Evolutionary conservation across 2,329 filamentous ascomycete species (phyloP), one percentile per base, ranked within the genome.

Genomic region (Colletotrichum filicis): DNA sequence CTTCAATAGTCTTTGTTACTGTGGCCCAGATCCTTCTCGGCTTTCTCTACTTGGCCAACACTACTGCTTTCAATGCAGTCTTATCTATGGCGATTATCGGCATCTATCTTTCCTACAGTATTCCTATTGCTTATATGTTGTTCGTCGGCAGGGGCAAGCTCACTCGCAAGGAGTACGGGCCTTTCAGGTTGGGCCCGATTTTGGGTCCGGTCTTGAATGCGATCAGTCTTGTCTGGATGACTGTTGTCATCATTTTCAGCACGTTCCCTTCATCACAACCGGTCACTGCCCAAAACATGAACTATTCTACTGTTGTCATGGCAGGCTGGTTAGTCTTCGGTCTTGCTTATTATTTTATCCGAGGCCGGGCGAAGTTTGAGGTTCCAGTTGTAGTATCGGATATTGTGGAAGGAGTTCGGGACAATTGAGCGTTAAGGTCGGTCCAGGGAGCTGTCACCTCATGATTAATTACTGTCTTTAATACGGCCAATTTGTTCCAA

Each of bases 251-350:
- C 28, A 73, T 87, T 1, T 85, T 87, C 52, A 85, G 85, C 75
- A 85, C 80, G 0, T 86, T 88, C 49, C 86, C 85, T 0, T 79
- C 79, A 0, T 68, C 76, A 0, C 78, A 83, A 74, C 86, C 85
- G 0, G 82, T 85, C 0, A 83, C 82, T 0, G 66, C 80, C 0
- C 78, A 83, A 35, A 85, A 82, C 9, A 87, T 87, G 84, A 88
- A 87, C 35, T 87, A 87, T 73, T 80, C 81, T 0, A 80, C 80
- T n/a, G 83, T 85, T 0, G 84, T 87, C 0, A 76, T 86, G 75
- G 79, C 79, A 2, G 84, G 80, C 0, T 86, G 83, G 83, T 60
- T 82, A 2, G 32, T 79, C 1, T 77, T 81, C 56, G 83, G 83
- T 0, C 76, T 77, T 0, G 46, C 78, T 1, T 85, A 83, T 52